A percentile compares a stretch with the other conserved stretches of the same genome.
phyloP scores from a whole-genome alignment of 140 eudicot species.

The Erigeron philadelphicus region DNA sequence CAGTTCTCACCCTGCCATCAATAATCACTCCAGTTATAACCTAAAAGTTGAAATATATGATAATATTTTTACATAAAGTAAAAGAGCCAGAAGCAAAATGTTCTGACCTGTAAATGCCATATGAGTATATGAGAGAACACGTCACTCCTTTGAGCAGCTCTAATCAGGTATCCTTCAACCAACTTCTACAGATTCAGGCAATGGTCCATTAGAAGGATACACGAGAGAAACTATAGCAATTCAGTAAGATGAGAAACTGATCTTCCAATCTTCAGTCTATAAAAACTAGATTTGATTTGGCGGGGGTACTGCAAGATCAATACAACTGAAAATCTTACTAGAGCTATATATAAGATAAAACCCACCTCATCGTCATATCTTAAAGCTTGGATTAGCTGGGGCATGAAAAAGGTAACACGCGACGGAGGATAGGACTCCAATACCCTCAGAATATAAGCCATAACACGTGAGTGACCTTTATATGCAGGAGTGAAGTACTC shows the following conservation, averaged over 20 bases:
- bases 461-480: constrained; percentile 94
- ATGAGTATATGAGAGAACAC: constrained; percentile 92
- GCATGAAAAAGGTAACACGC: constrained; percentile 97
- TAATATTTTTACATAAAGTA: constrained; percentile 9
- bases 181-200: constrained; percentile 51
- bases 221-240: neutral
- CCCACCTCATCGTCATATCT: constrained; percentile 85
- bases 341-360: neutral
- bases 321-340: constrained; percentile 6
- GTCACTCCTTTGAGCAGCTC: constrained; percentile 98
- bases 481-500: constrained; percentile 96
- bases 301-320: constrained; percentile 1
- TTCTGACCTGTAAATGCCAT: constrained; percentile 93
- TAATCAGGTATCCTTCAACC: constrained; percentile 91
- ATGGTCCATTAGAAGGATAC: constrained; percentile 4
- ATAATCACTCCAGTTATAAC: constrained; percentile 26
- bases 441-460: constrained; percentile 98
- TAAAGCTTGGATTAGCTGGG: constrained; percentile 90
- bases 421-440: constrained; percentile 95
- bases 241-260: neutral
- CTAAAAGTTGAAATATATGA: constrained; percentile 20
- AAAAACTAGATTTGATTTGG: neutral
- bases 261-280: neutral
- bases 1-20: constrained; percentile 78
- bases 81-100: neutral